Percentiles rank a stretch among this genome's conserved stretches.
Evolutionary conservation across 805 yeast species (phyloP).

Genomic region (Myxozyma vanderwaltii): DNA sequence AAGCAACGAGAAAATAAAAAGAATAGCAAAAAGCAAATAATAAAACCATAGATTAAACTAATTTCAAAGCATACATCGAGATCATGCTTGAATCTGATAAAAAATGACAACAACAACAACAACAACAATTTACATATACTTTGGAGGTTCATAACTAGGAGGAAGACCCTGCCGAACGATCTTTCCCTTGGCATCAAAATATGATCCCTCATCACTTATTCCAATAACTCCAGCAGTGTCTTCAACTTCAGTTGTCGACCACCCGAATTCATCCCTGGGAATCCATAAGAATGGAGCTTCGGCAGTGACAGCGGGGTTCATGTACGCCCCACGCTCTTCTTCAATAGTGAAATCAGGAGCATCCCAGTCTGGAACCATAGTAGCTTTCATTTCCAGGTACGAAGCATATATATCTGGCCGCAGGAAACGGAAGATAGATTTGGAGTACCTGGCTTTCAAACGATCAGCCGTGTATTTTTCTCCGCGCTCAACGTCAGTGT

Average conservation of each 20-base stretch:
- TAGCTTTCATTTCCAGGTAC: slow-evolving; percentile 21
- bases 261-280: slow-evolving; percentile 86
- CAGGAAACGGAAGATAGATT: slow-evolving; percentile 28
- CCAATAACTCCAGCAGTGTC: slow-evolving; percentile 57
- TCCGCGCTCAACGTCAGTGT: slow-evolving; percentile 15
- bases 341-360: slow-evolving; percentile 42
- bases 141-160: slow-evolving; percentile 43
- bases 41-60: neutral
- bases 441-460: slow-evolving; percentile 9
- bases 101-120: neutral
- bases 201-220: slow-evolving; percentile 69
- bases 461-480: slow-evolving; percentile 10
- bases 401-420: slow-evolving; percentile 35
- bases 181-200: slow-evolving; percentile 54
- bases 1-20: too few species aligned
- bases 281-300: slow-evolving; percentile 83
- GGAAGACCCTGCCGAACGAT: slow-evolving; percentile 55
- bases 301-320: slow-evolving; percentile 71
- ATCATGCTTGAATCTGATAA: too few species aligned
- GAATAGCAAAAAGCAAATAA: neutral
- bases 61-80: neutral
- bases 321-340: slow-evolving; percentile 66
- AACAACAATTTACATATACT: slow-evolving; percentile 12
- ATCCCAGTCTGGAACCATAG: slow-evolving; percentile 38
- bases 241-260: slow-evolving; percentile 62